Evolutionary conservation across 495 filamentous ascomycete genomes (phyloP).

Genomic region (Aspergillus baeticus): DNA sequence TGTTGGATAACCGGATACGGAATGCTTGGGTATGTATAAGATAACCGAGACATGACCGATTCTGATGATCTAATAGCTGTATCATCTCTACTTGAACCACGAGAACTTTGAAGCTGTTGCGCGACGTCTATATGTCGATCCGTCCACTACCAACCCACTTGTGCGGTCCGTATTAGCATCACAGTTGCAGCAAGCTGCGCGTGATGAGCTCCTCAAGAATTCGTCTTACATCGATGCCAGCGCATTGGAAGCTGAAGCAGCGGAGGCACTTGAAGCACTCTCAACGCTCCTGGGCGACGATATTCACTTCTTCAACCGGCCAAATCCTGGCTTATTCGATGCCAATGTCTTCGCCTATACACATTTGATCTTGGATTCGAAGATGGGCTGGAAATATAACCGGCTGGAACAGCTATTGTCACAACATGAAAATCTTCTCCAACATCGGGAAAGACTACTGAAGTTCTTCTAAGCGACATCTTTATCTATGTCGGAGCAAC

Average conservation of each 20-base stretch:
- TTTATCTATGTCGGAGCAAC: background rate
- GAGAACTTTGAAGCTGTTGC: constrained; percentile 64
- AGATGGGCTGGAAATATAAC: constrained; percentile 57
- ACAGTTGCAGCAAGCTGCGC: constrained; percentile 69
- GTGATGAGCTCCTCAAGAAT: constrained; percentile 66
- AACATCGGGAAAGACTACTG: constrained; percentile 51
- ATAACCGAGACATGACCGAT: background rate
- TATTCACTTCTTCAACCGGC: constrained; percentile 64
- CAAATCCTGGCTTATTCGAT: constrained; percentile 73
- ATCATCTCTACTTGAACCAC: constrained; percentile 72
- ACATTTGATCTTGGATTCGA: constrained; percentile 68
- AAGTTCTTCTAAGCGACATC: constrained; percentile 29
- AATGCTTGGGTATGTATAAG: constrained; percentile 71
- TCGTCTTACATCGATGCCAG: constrained; percentile 59
- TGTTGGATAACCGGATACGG: constrained; percentile 78
- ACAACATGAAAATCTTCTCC: constrained; percentile 50
- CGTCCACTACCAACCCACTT: constrained; percentile 57
- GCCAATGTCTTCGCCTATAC: constrained; percentile 89
- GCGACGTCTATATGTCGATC: constrained; percentile 64
- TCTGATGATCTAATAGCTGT: constrained; percentile 54
- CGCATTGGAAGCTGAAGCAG: constrained; percentile 64
- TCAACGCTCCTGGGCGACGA: constrained; percentile 64
- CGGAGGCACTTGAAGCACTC: constrained; percentile 72
- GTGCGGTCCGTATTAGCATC: constrained; percentile 62
- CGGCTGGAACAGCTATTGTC: constrained; percentile 38